Percentiles rank a stretch among this genome's conserved stretches.
These are phyloP conservation scores for Rhodotorula sp. DNA, from an alignment of 1,284 basidiomycete species.

Conservation along the genomic window DNA sequence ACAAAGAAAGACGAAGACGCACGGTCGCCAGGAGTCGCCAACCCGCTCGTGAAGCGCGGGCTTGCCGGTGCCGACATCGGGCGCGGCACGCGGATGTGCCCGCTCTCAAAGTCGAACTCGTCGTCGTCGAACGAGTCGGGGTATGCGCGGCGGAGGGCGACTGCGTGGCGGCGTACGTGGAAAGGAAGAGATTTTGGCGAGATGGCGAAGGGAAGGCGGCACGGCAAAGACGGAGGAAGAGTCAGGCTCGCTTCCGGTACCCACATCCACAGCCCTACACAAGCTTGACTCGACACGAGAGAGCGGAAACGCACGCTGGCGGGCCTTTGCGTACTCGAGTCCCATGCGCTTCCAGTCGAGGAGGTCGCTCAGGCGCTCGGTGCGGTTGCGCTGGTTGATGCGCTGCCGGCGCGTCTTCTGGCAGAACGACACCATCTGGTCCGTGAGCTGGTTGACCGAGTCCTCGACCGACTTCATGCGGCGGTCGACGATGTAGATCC, in stretches of 20 bases:
- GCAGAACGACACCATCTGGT: constrained; percentile 76
- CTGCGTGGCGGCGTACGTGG: background rate
- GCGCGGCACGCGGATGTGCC: constrained; percentile 64
- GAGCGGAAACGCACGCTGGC: constrained; percentile 68
- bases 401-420: constrained; percentile 91
- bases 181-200: no score
- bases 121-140: constrained; percentile 79
- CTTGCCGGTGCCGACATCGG: constrained; percentile 82
- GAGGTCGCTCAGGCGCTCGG: constrained; percentile 86
- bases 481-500: constrained; percentile 86
- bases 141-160: constrained; percentile 77
- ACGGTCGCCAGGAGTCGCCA: constrained; percentile 81
- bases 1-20: no score
- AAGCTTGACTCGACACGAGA: no score
- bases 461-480: constrained; percentile 88
- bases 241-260: no score
- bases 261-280: no score
- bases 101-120: constrained; percentile 63
- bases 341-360: constrained; percentile 98
- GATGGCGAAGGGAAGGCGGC: background rate
- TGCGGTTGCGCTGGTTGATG: constrained; percentile 97
- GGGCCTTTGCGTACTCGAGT: constrained; percentile 92
- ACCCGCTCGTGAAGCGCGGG: constrained; percentile 65
- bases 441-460: constrained; percentile 68
- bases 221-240: no score